Percentiles rank a stretch among this genome's conserved stretches.
These are phyloP conservation scores for Heliosperma pusillum DNA, from an alignment of 148 eudicot species.

Conservation along the genomic window DNA sequence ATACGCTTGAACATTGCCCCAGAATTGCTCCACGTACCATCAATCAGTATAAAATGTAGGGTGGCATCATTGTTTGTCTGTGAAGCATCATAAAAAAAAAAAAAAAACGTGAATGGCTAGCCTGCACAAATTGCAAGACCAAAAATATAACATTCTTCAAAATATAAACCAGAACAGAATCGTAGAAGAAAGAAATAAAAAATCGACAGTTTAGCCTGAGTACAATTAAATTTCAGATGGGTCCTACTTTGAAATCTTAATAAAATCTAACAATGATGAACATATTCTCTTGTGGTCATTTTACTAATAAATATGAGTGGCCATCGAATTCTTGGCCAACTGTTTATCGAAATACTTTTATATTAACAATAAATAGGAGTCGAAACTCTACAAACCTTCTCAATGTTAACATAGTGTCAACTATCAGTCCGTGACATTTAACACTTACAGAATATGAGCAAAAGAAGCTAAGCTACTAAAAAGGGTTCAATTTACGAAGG, in stretches of 20 bases:
- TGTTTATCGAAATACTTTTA: not conserved
- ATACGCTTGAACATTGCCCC: constrained; percentile 90
- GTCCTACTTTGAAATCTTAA: not conserved
- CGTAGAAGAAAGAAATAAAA: not conserved
- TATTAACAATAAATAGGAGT: not conserved
- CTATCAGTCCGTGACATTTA: not conserved
- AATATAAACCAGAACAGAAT: not conserved
- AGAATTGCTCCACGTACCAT: constrained; percentile 97
- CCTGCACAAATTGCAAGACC: not conserved
- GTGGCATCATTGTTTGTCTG: constrained; percentile 43
- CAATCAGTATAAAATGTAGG: constrained; percentile 72
- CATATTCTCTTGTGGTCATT: not conserved
- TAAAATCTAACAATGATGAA: not conserved
- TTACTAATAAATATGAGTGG: not conserved
- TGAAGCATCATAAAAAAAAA: constrained; percentile 17
- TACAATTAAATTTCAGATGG: not conserved
- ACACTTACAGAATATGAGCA: not conserved
- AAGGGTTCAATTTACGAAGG: not conserved
- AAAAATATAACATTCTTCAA: not conserved
- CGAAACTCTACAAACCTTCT: not conserved
- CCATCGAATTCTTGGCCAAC: not conserved
- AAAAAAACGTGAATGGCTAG: not conserved
- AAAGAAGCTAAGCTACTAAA: not conserved
- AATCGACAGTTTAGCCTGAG: not conserved
- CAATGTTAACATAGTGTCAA: not conserved